A percentile compares a stretch with the other conserved stretches of the same genome.
Evolutionary conservation across 148 eudicot species (phyloP).

Genomic region (Arctostaphylos glauca): DNA sequence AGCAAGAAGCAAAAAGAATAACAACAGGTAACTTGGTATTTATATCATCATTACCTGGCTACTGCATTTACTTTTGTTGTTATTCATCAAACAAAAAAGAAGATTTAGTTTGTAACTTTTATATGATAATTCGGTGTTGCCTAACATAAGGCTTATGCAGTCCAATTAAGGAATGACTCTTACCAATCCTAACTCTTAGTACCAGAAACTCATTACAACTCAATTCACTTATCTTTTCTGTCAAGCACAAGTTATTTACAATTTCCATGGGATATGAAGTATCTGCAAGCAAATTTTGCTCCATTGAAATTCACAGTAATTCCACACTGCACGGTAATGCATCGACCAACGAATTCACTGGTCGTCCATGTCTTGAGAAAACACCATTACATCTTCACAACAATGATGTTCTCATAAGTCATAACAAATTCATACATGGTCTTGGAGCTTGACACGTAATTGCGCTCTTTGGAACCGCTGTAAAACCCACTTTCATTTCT

Average conservation of each 20-base stretch:
- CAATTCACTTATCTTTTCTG: neutral
- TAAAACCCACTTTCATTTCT: neutral
- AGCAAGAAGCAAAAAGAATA: conserved; percentile 12
- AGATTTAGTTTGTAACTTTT: neutral
- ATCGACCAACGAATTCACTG: neutral
- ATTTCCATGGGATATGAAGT: neutral
- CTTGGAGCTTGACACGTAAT: neutral
- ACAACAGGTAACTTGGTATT: neutral
- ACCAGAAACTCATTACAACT: neutral
- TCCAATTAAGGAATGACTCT: neutral
- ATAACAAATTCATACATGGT: neutral
- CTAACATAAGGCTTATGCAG: neutral
- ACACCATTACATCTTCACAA: neutral
- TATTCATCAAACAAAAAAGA: neutral
- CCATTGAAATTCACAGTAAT: neutral
- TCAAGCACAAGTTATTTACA: neutral
- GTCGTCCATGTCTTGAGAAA: neutral
- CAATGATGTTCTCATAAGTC: neutral
- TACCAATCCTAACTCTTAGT: neutral
- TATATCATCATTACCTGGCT: neutral
- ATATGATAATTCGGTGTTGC: neutral
- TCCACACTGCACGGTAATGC: neutral
- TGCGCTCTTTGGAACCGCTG: neutral
- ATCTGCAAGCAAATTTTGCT: neutral
- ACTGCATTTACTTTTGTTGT: neutral